Percentiles rank a stretch among this genome's conserved stretches.
Conservation (phyloP, 345 rosid genomes). For the Brassica nigra region DNA sequence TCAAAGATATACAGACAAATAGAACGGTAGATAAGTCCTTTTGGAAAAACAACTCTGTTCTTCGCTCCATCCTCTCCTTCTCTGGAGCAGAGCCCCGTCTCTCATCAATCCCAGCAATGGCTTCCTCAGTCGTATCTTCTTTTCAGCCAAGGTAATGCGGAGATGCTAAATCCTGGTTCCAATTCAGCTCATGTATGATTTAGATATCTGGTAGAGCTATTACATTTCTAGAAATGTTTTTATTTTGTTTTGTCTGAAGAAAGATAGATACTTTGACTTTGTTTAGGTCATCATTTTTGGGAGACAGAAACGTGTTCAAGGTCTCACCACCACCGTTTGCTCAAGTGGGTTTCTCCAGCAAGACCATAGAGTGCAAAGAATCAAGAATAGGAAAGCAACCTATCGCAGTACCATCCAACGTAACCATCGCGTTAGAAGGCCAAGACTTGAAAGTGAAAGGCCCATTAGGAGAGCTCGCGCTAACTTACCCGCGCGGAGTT, state of each 20-base stretch:
- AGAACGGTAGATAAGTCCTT: conserved; percentile 7
- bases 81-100: conserved; percentile 44
- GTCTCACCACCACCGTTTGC: conserved; percentile 43
- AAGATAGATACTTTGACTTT: background rate
- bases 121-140: conserved; percentile 63
- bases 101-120: conserved; percentile 45
- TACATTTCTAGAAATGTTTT: background rate
- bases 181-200: background rate
- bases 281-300: conserved; percentile 63
- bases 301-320: conserved; percentile 52
- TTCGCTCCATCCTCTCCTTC: background rate
- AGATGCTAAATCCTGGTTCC: background rate
- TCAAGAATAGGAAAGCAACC: conserved; percentile 94
- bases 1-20: background rate
- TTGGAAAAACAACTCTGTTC: conserved; percentile 18
- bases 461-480: conserved; percentile 80
- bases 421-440: conserved; percentile 67
- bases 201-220: conserved; percentile 5
- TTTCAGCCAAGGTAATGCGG: conserved; percentile 58
- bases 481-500: conserved; percentile 78
- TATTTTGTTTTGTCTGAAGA: background rate
- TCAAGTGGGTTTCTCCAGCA: conserved; percentile 52
- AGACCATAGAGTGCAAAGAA: conserved; percentile 75
- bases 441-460: conserved; percentile 80
- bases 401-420: conserved; percentile 68